These are phyloP conservation scores for Fusarium lateritium DNA, from an alignment of 2,329 filamentous ascomycete genomes.

Conservation along the genomic window DNA sequence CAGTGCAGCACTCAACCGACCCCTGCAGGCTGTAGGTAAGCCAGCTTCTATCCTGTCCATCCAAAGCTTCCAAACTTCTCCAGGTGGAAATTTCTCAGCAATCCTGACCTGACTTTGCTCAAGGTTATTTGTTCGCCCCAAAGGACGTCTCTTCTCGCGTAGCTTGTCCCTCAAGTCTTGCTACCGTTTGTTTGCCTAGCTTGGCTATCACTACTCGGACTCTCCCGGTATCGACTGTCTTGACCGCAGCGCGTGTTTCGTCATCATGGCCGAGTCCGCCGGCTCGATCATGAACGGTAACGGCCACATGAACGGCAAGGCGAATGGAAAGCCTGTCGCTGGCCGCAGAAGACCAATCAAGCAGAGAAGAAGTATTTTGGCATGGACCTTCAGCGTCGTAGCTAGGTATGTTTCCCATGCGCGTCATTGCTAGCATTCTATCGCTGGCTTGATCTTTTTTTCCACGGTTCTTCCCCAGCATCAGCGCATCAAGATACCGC, in stretches of 20 bases:
- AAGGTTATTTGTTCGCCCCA: slow-evolving; percentile 25
- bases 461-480: slow-evolving; percentile 15
- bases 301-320: slow-evolving; percentile 55
- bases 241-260: slow-evolving; percentile 36
- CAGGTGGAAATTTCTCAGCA: slow-evolving; percentile 33
- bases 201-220: slow-evolving; percentile 26
- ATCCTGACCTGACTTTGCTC: slow-evolving; percentile 31
- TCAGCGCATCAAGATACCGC: slow-evolving; percentile 9
- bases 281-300: slow-evolving; percentile 56
- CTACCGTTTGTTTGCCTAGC: slow-evolving; percentile 26
- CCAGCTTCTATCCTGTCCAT: slow-evolving; percentile 21
- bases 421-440: slow-evolving; percentile 16
- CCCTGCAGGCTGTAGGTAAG: slow-evolving; percentile 35
- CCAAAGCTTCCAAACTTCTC: slow-evolving; percentile 29
- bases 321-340: slow-evolving; percentile 49
- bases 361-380: slow-evolving; percentile 50
- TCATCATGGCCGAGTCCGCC: slow-evolving; percentile 56
- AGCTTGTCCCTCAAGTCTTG: slow-evolving; percentile 18
- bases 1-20: slow-evolving; percentile 23
- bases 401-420: slow-evolving; percentile 64
- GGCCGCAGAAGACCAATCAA: slow-evolving; percentile 43
- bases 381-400: slow-evolving; percentile 62
- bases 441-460: slow-evolving; percentile 1
- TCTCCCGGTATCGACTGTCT: slow-evolving; percentile 22
- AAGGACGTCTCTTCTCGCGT: slow-evolving; percentile 29